These are phyloP conservation scores for Fusarium longipes DNA, from an alignment of 2,329 filamentous ascomycete genomes.

Conservation along the genomic window DNA sequence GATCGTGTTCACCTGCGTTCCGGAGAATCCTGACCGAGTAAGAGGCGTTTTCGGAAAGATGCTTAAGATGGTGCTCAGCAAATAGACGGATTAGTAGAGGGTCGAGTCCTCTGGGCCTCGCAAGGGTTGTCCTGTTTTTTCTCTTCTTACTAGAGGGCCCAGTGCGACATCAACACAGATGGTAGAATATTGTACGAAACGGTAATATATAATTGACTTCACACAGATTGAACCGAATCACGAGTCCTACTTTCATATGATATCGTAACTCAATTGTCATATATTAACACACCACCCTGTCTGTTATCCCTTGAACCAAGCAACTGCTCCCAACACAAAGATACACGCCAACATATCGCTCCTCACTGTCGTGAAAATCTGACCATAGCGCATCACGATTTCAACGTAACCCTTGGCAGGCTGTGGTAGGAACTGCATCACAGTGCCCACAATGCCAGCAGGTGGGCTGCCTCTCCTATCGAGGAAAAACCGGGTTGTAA, in stretches of 20 bases:
- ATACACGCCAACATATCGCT: constrained; percentile 80
- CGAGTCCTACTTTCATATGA: neutral
- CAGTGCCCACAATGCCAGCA: constrained; percentile 71
- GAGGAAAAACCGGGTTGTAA: constrained; percentile 77
- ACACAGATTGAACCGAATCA: neutral
- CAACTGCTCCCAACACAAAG: constrained; percentile 75
- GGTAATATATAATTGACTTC: constrained; percentile 29
- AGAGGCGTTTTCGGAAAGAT: constrained; percentile 75
- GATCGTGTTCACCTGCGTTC: constrained; percentile 74
- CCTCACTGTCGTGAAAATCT: constrained; percentile 78
- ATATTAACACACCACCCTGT: neutral
- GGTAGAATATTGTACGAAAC: neutral
- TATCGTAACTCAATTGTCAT: constrained; percentile 16
- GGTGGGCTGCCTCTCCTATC: constrained; percentile 70
- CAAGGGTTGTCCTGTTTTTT: too few relatives aligned
- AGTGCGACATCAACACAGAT: neutral
- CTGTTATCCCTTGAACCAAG: constrained; percentile 54
- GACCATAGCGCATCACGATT: constrained; percentile 71
- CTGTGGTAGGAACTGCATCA: constrained; percentile 73
- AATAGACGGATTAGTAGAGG: constrained; percentile 35
- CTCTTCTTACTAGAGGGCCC: too few relatives aligned
- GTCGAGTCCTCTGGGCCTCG: neutral
- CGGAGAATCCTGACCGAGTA: constrained; percentile 71
- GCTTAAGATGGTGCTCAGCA: constrained; percentile 61
- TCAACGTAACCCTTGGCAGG: constrained; percentile 71